Percentiles rank a stretch among this genome's conserved stretches.
Conservation (phyloP, 768 basidiomycete genomes). For the Crassisporium funariophilum region DNA sequence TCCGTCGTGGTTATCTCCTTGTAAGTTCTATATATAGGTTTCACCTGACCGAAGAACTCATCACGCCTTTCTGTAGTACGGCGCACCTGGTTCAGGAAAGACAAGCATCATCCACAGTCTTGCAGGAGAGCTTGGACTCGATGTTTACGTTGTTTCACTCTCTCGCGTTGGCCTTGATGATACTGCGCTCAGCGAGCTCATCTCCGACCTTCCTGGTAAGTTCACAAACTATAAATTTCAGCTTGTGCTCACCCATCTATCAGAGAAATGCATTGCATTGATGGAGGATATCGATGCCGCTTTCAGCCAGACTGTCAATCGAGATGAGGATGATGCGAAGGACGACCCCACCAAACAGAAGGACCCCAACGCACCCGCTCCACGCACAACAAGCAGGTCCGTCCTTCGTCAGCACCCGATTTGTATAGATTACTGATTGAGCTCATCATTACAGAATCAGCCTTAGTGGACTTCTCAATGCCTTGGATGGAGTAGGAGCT, state of each 20-base stretch:
- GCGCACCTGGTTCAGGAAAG: slow-evolving; percentile 78
- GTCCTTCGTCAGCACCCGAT: too few relatives aligned
- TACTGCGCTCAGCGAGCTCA: slow-evolving; percentile 53
- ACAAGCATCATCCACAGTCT: slow-evolving; percentile 76
- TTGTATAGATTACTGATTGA: slow-evolving; percentile 11
- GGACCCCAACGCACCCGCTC: too few relatives aligned
- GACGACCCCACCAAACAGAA: background rate
- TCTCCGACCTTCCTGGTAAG: slow-evolving; percentile 60
- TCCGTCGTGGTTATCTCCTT: slow-evolving; percentile 78
- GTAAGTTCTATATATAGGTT: slow-evolving; percentile 17
- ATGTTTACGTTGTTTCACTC: slow-evolving; percentile 74
- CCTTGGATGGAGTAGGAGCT: slow-evolving; percentile 78
- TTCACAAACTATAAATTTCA: too few relatives aligned
- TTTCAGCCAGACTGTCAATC: slow-evolving; percentile 50
- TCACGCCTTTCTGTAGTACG: slow-evolving; percentile 45
- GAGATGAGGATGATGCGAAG: slow-evolving; percentile 27
- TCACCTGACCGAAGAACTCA: background rate
- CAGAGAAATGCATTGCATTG: slow-evolving; percentile 72
- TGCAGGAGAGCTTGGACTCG: slow-evolving; percentile 75
- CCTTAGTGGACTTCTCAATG: slow-evolving; percentile 75
- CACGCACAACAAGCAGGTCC: too few relatives aligned
- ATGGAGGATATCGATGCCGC: slow-evolving; percentile 89
- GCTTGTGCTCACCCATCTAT: too few relatives aligned
- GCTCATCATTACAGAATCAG: slow-evolving; percentile 44
- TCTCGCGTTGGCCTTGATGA: slow-evolving; percentile 68